Conservation (phyloP, 2,329 filamentous ascomycete genomes). For the Cylindrodendrum hubeiense region DNA sequence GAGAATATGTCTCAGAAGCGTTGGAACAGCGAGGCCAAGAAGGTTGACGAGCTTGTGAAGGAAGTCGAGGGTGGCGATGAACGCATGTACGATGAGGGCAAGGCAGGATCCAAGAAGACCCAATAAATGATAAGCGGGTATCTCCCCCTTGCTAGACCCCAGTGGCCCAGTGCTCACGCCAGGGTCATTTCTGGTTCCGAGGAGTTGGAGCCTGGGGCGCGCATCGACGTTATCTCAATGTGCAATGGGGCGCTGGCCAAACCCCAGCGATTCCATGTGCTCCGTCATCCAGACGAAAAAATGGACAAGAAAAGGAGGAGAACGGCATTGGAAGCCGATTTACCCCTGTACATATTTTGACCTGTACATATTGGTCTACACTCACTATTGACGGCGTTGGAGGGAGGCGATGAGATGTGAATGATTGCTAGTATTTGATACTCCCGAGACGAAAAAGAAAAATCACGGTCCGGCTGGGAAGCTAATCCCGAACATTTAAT, state of each 20-base stretch:
- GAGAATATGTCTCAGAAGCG: constrained; percentile 85
- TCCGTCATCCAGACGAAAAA: neutral
- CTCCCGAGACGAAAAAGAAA: constrained; percentile 20
- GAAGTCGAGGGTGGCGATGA: constrained; percentile 74
- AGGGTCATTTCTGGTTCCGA: neutral
- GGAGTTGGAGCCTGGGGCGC: neutral
- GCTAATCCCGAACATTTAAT: constrained; percentile 28
- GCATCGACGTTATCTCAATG: neutral
- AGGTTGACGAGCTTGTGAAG: constrained; percentile 81
- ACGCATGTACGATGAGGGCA: constrained; percentile 56
- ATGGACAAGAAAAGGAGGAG: constrained; percentile 1
- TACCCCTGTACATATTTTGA: constrained; percentile 35
- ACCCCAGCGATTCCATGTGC: neutral
- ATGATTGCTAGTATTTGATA: constrained; percentile 38
- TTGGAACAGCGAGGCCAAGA: constrained; percentile 82
- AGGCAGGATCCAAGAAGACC: constrained; percentile 59
- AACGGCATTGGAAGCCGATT: neutral
- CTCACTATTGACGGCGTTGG: constrained; percentile 35
- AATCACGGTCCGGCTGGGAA: constrained; percentile 16
- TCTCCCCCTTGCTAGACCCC: neutral
- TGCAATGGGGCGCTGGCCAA: neutral
- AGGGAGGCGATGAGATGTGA: constrained; percentile 24
- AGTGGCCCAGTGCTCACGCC: neutral
- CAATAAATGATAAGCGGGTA: constrained; percentile 23
- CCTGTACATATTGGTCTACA: constrained; percentile 31